Percentiles rank a stretch among this genome's conserved stretches.
phyloP scores from a whole-genome alignment of 106 monocot species.

The Iris macrosiphon region DNA sequence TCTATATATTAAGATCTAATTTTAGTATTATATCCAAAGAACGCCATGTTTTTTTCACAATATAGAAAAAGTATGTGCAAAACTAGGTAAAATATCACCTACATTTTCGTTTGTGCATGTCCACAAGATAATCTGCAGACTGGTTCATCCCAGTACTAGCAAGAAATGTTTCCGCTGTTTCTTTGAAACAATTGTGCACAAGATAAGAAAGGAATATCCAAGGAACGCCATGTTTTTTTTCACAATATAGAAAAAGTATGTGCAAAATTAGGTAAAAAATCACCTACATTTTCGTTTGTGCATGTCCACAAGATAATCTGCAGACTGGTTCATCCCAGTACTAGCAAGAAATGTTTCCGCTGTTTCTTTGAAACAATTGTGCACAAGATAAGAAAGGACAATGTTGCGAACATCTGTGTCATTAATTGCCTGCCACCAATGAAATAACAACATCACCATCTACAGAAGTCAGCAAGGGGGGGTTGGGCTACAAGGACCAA shows the following conservation, averaged over 20 bases:
- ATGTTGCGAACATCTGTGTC: slow-evolving; percentile 74
- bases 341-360: slow-evolving; percentile 76
- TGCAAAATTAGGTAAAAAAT: too few species aligned
- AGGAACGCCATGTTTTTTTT: too few species aligned
- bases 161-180: slow-evolving; percentile 90
- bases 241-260: too few species aligned
- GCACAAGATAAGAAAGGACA: slow-evolving; percentile 86
- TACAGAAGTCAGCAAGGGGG: too few species aligned
- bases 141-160: slow-evolving; percentile 60
- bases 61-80: too few species aligned
- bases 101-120: slow-evolving; percentile 88
- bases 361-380: slow-evolving; percentile 97
- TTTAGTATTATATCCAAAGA: too few species aligned
- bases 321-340: slow-evolving; percentile 63
- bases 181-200: slow-evolving; percentile 94
- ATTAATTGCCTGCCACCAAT: slow-evolving; percentile 42
- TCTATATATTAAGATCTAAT: too few species aligned
- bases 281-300: slow-evolving; percentile 69
- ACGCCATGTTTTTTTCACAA: too few species aligned
- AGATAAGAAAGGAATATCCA: slow-evolving; percentile 89
- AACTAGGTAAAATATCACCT: slow-evolving; percentile 16
- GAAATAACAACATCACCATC: slow-evolving; percentile 1
- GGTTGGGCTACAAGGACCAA: too few species aligned
- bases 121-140: slow-evolving; percentile 47
- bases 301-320: slow-evolving; percentile 62